Conservation (phyloP, 148 eudicot genomes). For the Rhododendron mucronatum region DNA sequence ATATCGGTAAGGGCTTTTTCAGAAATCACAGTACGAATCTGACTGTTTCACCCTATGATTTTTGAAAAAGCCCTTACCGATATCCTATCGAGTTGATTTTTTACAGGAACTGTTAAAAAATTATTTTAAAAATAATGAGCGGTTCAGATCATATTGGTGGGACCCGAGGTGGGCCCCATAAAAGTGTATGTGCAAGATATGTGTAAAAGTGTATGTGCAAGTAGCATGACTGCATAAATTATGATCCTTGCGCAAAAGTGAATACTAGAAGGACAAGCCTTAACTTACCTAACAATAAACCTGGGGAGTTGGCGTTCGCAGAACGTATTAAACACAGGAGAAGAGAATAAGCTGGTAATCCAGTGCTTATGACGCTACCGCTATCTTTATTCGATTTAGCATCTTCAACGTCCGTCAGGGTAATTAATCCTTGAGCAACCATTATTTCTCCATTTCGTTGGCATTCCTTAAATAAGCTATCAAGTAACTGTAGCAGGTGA, state of each 20-base stretch:
- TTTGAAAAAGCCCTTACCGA: no score
- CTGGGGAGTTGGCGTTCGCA: constrained; percentile 61
- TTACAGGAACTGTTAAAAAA: no score
- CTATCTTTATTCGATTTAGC: constrained; percentile 55
- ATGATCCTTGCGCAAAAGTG: background rate
- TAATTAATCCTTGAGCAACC: constrained; percentile 58
- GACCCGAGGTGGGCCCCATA: no score
- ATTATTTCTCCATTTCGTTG: constrained; percentile 55
- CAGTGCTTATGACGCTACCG: constrained; percentile 50
- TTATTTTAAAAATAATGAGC: no score
- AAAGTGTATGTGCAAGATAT: no score
- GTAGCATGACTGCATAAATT: no score
- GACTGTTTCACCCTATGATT: no score
- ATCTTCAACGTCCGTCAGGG: constrained; percentile 69
- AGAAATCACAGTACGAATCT: no score
- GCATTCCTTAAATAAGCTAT: constrained; percentile 56
- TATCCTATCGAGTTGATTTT: no score
- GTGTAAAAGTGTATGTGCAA: no score
- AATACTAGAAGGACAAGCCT: background rate
- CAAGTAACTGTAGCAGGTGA: constrained; percentile 47
- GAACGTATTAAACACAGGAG: constrained; percentile 67
- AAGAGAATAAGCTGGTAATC: constrained; percentile 79
- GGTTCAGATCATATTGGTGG: no score
- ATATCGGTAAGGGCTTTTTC: no score
- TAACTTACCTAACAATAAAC: constrained; percentile 60